Conservation (phyloP, 495 filamentous ascomycete species). For the Trichoderma reesei region DNA sequence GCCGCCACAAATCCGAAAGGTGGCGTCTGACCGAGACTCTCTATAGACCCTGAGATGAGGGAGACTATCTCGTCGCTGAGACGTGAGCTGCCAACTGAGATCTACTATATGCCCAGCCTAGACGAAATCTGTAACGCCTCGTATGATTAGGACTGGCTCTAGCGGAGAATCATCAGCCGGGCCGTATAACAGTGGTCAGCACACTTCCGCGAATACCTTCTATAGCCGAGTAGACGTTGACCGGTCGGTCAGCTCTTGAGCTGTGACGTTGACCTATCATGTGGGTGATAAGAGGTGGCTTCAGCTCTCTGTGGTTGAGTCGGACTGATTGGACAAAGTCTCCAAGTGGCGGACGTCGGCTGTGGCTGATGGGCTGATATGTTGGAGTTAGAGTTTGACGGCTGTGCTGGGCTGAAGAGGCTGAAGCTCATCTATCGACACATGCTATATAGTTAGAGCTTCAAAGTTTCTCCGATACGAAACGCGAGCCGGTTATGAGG, state of each 20-base stretch:
- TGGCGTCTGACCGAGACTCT: background rate
- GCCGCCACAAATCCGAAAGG: background rate
- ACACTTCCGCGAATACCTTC: too few species aligned
- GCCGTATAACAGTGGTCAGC: too few species aligned
- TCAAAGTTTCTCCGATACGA: too few species aligned
- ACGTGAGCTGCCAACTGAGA: background rate
- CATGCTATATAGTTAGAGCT: background rate
- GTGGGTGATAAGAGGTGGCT: background rate
- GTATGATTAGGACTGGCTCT: too few species aligned
- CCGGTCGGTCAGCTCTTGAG: background rate
- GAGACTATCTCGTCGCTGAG: background rate
- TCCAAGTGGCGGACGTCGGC: background rate
- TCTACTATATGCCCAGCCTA: background rate
- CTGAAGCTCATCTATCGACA: background rate
- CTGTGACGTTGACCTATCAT: background rate
- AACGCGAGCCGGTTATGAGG: too few species aligned
- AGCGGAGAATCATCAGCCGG: too few species aligned
- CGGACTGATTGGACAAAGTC: background rate
- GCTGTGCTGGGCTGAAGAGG: background rate
- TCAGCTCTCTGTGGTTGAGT: background rate
- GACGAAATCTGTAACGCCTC: background rate
- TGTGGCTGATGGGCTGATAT: background rate
- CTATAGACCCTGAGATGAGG: background rate
- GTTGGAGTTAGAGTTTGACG: background rate
- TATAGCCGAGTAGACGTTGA: too few species aligned